A percentile compares a stretch with the other conserved stretches of the same genome.
phyloP scores from a whole-genome alignment of 176 grass and related monocot species.

The Pontederia paniculata region DNA sequence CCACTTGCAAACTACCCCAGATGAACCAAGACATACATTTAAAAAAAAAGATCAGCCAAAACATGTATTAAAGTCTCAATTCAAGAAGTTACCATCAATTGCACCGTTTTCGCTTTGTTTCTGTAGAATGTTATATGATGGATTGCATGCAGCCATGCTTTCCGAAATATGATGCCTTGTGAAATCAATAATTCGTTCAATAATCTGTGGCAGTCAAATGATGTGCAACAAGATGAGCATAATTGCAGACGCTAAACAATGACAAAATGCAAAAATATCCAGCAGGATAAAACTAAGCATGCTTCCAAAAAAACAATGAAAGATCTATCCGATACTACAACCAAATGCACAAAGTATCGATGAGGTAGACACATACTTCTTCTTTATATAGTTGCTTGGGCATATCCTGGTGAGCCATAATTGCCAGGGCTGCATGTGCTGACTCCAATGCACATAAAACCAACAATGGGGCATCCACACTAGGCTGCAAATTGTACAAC shows the following conservation, averaged over 20 bases:
- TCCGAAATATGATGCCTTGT: conserved; percentile 84
- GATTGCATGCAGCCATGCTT: conserved; percentile 85
- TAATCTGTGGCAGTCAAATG: conserved; percentile 50
- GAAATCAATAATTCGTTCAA: conserved; percentile 96
- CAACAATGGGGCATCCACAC: conserved; percentile 51
- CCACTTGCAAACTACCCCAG: no score
- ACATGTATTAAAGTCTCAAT: not conserved
- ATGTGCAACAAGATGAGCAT: conserved; percentile 7
- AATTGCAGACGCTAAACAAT: conserved; percentile 5
- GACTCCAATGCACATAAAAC: conserved; percentile 92
- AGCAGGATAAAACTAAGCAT: conserved; percentile 17
- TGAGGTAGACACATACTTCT: conserved; percentile 40
- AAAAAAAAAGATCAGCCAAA: no score
- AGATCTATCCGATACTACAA: conserved; percentile 3
- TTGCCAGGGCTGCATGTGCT: conserved; percentile 67
- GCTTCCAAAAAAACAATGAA: no score
- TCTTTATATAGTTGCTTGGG: conserved; percentile 95
- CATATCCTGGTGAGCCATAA: conserved; percentile 86
- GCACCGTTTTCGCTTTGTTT: conserved; percentile 73
- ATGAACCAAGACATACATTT: no score
- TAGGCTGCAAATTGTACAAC: conserved; percentile 39
- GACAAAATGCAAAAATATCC: not conserved
- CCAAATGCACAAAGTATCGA: conserved; percentile 6
- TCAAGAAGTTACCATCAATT: conserved; percentile 43
- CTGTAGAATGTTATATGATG: conserved; percentile 56